These are phyloP conservation scores for Barnettozyma wickerhamii DNA, from an alignment of 805 yeast genomes.

Conservation along the genomic window DNA sequence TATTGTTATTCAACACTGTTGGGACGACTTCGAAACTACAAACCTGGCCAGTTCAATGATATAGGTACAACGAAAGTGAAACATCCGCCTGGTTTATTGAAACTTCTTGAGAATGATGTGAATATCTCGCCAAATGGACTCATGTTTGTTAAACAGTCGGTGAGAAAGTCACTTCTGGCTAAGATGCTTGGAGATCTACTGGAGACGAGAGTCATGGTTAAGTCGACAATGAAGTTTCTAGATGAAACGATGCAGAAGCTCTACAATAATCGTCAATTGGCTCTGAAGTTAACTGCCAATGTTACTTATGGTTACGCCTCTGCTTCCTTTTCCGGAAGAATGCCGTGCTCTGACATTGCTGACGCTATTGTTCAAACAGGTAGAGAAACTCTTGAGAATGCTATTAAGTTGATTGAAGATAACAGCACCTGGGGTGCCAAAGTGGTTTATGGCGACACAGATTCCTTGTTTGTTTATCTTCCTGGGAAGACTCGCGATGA, in stretches of 20 bases:
- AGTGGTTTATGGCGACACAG: constrained; percentile 97
- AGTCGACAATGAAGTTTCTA: constrained; percentile 60
- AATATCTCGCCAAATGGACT: constrained; percentile 84
- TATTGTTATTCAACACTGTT: constrained; percentile 75
- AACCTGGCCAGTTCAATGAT: constrained; percentile 36
- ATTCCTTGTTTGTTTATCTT: constrained; percentile 83
- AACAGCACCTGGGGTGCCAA: constrained; percentile 72
- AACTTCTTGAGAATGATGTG: constrained; percentile 47
- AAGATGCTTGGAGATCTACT: constrained; percentile 82
- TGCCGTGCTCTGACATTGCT: constrained; percentile 95
- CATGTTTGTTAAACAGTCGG: constrained; percentile 60
- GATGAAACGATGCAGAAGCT: constrained; percentile 48
- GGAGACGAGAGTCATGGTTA: constrained; percentile 74
- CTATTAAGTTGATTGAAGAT: constrained; percentile 64
- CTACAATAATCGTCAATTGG: constrained; percentile 75
- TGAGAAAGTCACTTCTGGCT: constrained; percentile 71
- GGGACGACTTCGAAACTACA: constrained; percentile 55
- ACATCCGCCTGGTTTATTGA: constrained; percentile 54
- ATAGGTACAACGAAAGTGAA: constrained; percentile 47
- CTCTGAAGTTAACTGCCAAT: constrained; percentile 85
- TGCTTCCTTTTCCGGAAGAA: constrained; percentile 92
- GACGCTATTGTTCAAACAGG: constrained; percentile 93
- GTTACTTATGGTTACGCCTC: constrained; percentile 96
- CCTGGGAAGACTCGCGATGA: constrained; percentile 77
- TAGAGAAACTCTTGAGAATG: constrained; percentile 71